Evolutionary conservation across 768 basidiomycete genomes (phyloP), one percentile per base, ranked within the genome.

Genomic region (Lentinus brumalis): DNA sequence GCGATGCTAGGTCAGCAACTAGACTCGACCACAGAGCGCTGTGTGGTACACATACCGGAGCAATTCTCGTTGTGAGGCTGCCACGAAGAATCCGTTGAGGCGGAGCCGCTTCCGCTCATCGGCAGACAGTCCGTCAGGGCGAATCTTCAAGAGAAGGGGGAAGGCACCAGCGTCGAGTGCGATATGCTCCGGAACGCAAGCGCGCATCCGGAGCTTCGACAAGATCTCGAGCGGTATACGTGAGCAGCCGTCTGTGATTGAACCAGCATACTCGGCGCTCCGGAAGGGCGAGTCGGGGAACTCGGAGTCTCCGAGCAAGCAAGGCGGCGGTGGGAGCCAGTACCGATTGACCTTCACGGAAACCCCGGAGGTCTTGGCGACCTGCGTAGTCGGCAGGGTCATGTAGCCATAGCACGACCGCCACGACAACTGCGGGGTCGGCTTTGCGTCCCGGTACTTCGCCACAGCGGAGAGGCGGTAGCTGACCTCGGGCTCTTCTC

Each of bases 381-480:
- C 46, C 31, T 72, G 52, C 76, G 79, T 31, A 73, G 62, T 30
- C 78, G 81, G 44, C 79, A 78, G 57, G 5, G 80, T 79, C 69
- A 86, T 83, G 10, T 85, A 78, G 9, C 83, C 73, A 65, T 86
- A 92, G 21, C 90, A 72, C 7, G 78, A 77, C 44, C 88, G 70
- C 47, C 78, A 80, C 74, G 83, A 83, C 3, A 76, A 67, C 4
- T 65, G 62, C 8, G 75, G 66, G 53, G 66, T 67, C 4, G 83
- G 83, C 31, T 81, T 82, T 40, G 80, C 54, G 56, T 78, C 73
- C 30, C 77, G 65, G 66, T 86, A 87, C 63, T 82, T 85, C 9
- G 87, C 89, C 29, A 83, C 83, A 15, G 90, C 89, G 63, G 82
- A 84, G 30, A 94, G 77, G 18, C 79, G 77, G 69, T 94, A 94